These are phyloP conservation scores for Xylaria curta DNA, from an alignment of 495 filamentous ascomycete genomes.

Conservation along the genomic window DNA sequence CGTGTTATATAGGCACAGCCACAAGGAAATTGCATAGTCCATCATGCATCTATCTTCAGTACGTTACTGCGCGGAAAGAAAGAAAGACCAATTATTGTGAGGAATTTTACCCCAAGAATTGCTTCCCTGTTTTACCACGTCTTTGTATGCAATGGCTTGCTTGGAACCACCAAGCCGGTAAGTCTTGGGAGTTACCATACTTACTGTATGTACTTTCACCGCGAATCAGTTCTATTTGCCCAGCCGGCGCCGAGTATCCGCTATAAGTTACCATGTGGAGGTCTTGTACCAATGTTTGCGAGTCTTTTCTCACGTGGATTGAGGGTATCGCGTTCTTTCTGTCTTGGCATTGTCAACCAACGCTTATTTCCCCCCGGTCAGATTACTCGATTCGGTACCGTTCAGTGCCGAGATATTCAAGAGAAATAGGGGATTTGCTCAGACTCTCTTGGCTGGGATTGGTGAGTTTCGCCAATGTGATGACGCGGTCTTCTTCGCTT, in stretches of 20 bases:
- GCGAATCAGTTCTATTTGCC: neutral
- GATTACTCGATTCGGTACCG: neutral
- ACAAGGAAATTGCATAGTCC: neutral
- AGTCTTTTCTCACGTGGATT: neutral
- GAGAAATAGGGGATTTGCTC: neutral
- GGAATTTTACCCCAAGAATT: neutral
- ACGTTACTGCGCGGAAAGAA: neutral
- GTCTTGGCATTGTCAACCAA: conserved; percentile 9
- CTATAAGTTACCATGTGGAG: neutral
- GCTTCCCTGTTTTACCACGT: neutral
- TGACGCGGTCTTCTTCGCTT: conserved; percentile 3
- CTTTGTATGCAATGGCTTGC: neutral
- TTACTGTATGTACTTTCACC: neutral
- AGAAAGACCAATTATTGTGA: neutral
- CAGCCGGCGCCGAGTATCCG: neutral
- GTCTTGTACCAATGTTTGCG: neutral
- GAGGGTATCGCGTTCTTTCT: neutral
- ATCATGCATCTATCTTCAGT: neutral
- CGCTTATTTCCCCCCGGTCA: conserved; percentile 5
- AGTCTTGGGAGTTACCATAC: neutral
- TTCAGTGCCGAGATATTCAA: conserved; percentile 3
- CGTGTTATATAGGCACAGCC: neutral
- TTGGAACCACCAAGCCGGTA: neutral
- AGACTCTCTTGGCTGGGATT: neutral
- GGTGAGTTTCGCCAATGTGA: neutral